Evolutionary conservation across 169 alveolate species (phyloP).

Genomic region (Plasmodium falciparum): DNA sequence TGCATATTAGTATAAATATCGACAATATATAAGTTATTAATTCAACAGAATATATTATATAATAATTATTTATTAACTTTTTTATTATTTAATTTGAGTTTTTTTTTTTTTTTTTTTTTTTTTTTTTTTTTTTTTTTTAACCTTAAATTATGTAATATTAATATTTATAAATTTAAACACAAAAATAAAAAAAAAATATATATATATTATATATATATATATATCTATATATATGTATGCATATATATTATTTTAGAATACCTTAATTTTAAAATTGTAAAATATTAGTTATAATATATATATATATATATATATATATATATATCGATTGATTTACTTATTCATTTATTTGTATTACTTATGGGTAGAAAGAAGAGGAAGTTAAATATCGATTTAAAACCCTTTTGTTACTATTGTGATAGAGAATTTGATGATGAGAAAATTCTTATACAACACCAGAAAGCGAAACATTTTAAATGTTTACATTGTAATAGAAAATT

Average conservation of each 20-base stretch:
- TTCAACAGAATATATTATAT: too few species aligned
- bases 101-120: too few species aligned
- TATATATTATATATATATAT: not conserved
- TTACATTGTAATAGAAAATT: constrained; percentile 94
- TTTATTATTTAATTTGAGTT: too few species aligned
- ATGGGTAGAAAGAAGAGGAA: constrained; percentile 97
- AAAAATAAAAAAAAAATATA: not conserved
- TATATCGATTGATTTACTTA: not conserved
- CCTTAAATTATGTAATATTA: too few species aligned
- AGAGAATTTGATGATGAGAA: constrained; percentile 97
- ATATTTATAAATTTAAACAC: too few species aligned
- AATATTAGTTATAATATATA: not conserved
- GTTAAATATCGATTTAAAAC: constrained; percentile 92
- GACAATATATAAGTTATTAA: too few species aligned
- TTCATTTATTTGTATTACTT: not conserved
- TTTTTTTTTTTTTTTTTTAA: too few species aligned
- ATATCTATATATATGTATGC: not conserved
- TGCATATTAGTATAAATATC: too few species aligned
- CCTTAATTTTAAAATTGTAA: too few species aligned
- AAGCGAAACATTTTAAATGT: constrained; percentile 98
- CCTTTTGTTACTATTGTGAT: constrained; percentile 98
- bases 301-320: constrained; percentile 1
- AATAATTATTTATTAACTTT: too few species aligned
- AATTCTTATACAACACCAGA: constrained; percentile 97
- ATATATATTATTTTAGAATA: not conserved